Conservation (phyloP, 2,329 filamentous ascomycete genomes). For the Chalara sp. region DNA sequence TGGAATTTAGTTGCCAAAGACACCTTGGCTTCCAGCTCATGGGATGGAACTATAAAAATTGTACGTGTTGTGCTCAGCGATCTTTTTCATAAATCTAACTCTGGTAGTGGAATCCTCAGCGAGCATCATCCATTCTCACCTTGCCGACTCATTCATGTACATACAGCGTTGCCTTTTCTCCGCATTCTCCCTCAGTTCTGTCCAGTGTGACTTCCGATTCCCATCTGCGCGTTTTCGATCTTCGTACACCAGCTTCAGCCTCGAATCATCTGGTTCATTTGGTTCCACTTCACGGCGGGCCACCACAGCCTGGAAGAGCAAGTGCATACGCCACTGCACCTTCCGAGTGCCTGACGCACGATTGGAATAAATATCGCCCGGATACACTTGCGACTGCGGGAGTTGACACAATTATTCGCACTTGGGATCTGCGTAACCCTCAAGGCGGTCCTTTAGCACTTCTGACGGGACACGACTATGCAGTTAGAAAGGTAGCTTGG, state of each 20-base stretch:
- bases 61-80: conserved; percentile 32
- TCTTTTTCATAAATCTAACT: conserved; percentile 1
- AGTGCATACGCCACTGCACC: conserved; percentile 28
- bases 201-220: conserved; percentile 87
- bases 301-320: conserved; percentile 26
- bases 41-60: conserved; percentile 94
- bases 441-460: conserved; percentile 64
- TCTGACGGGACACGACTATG: conserved; percentile 84
- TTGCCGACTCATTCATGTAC: conserved; percentile 90
- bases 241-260: conserved; percentile 77
- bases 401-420: conserved; percentile 80
- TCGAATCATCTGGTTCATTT: conserved; percentile 80
- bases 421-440: conserved; percentile 82
- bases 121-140: conserved; percentile 69
- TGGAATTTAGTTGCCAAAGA: conserved; percentile 93
- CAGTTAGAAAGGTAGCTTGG: conserved; percentile 80
- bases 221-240: conserved; percentile 83
- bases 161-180: conserved; percentile 86
- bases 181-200: conserved; percentile 77
- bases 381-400: conserved; percentile 80
- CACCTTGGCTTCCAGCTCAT: conserved; percentile 83
- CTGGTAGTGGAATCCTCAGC: conserved; percentile 72
- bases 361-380: conserved; percentile 97
- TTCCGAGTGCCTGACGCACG: conserved; percentile 80
- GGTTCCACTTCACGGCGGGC: conserved; percentile 72